Percentiles rank a stretch among this genome's conserved stretches.
Conservation (phyloP, 768 basidiomycete genomes). For the Phylloporus arenicola region DNA sequence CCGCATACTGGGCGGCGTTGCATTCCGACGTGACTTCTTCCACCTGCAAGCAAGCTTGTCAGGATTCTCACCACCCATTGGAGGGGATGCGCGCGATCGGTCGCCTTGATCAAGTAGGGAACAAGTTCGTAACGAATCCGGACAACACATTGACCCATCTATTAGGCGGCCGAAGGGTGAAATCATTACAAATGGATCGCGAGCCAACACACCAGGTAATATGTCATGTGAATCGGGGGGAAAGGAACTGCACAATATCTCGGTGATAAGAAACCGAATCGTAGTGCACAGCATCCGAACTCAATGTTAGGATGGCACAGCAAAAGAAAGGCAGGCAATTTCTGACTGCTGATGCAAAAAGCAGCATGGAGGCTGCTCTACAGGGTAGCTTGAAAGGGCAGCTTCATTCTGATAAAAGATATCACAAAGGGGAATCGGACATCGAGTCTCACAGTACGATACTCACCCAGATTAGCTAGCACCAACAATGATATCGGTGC, state of each 20-base stretch:
- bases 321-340: background rate
- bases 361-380: background rate
- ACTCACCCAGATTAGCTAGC: background rate
- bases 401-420: background rate
- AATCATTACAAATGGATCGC: background rate
- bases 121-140: background rate
- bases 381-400: background rate
- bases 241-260: background rate
- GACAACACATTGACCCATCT: background rate
- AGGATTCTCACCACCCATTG: background rate
- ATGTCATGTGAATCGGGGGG: background rate
- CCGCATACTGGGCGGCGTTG: background rate
- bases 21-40: background rate
- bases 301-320: background rate
- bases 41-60: background rate
- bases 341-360: background rate
- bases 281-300: background rate
- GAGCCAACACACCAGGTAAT: background rate
- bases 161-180: background rate
- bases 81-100: background rate
- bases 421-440: background rate
- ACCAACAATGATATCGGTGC: background rate
- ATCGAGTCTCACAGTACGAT: background rate
- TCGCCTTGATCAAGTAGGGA: background rate
- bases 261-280: background rate